Evolutionary conservation across 371 early-diverging fungal genomes (phyloP), one percentile per base, ranked within the genome.

Genomic region (Coemansia sp.): DNA sequence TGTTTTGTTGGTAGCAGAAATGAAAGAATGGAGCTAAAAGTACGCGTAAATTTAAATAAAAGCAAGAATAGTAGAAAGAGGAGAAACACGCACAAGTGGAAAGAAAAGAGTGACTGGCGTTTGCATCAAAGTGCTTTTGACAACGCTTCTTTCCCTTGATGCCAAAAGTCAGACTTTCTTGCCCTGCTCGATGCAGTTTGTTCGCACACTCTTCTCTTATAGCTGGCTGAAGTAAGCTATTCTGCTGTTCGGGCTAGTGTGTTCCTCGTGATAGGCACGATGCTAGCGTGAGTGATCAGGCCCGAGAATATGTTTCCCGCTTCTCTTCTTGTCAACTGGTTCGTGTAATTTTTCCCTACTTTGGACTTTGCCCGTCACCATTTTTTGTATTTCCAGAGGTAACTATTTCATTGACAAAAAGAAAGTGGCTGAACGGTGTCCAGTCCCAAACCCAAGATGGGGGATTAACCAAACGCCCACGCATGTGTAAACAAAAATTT

Each of bases 401-500:
- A 36, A 36, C 36, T 36, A 36, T 36, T 36, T 36, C 36, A 36
- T 36, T 9, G 36, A 36, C 36, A 36, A 36, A 36, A 32, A 28
- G 29, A 36, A 36, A 36, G 36, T 36, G 36, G 36, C 36, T 36
- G 36, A 11, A 2, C 36, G 36, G 36, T 36, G 36, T 36, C 36
- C 36, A 36, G 36, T 36, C 36, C 36, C 36, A 29, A 29, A 29
- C 32, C 32, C 41, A 15, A n/a, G 44, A 44, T 44, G 44, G 29
- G 32, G 32, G 53, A 17, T 32, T 26, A 9, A 36, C 23, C 57
- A 11, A 15, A 15, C 15, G 24, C 44, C 36, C 55, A 29, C 28
- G 61, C 39, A 26, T 23, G 8, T 56, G 48, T 49, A 46, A 29
- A 44, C 58, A 60, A 61, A 49, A 19, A 12, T 24, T 48, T 49